Base-by-base conservation (phyloP, 2,329 filamentous ascomycete species). In the Colletotrichum chrysophilum region DNA sequence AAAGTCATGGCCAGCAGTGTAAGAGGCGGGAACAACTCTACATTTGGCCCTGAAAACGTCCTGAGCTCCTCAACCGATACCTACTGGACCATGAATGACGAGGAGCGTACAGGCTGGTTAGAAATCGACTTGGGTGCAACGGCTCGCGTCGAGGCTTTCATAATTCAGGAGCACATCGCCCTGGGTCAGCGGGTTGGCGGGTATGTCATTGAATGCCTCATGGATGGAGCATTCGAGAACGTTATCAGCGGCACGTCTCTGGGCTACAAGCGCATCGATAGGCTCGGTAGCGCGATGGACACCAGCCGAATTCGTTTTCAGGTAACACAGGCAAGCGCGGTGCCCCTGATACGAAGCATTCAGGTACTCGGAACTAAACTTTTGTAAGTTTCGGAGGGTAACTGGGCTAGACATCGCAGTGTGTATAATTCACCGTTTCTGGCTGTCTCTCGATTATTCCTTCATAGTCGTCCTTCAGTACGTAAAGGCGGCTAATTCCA, bases 201-300 rank as follows among this genome's bases (percentile, higher is more conserved):
- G 2, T 58, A 58, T 3, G 1, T 4, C 3, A 58, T 58, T 1
- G 55, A 28, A 0, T 58, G 26, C 55, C 0, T 28, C 0, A 28
- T 58, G 21, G 55, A 58, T 16, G 55, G 26, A 5, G 55, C 55
- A 0, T 58, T 58, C 13, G 55, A 58, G 14, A 58, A 9, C 0
- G 55, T 58, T 28, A 0, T 18, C 55, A 58, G 28, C 55, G 55
- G 55, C 16, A 58, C 55, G 0, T 58, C 55, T 1, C 24, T 58
- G 0, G 55, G 55, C 55, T 58, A 58, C 4, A 58, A 58, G 4
- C 55, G 55, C 7, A 18, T 28, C 7, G 24, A 58, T 28, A 16
- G 4, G 55, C 55, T 58, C 24, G 26, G 26, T 28, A 2, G 18
- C 7, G 26, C 55, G 14, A 58, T 58, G 26, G 24, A 58, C 1